Conservation (phyloP, 495 filamentous ascomycete genomes). For the Podospora tetraspora region DNA sequence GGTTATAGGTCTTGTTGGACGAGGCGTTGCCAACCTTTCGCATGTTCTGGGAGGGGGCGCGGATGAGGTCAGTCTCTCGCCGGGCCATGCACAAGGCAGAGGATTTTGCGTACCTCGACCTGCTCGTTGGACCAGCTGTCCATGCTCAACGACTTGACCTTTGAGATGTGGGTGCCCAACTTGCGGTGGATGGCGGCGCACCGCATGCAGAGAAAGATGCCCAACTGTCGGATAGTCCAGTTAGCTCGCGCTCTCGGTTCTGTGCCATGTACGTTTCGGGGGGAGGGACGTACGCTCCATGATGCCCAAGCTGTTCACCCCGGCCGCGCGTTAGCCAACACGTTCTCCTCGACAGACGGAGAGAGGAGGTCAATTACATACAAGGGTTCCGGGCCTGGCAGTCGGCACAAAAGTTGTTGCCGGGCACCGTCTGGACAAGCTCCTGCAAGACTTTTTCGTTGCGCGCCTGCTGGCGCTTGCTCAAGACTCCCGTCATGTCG, state of each 20-base stretch:
- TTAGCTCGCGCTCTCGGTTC: conserved; percentile 14
- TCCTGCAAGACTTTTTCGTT: conserved; percentile 91
- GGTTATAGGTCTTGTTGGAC: conserved; percentile 85
- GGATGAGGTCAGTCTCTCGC: conserved; percentile 8
- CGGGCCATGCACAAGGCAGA: conserved; percentile 2
- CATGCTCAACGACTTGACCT: conserved; percentile 97
- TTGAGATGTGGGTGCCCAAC: conserved; percentile 93
- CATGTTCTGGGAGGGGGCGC: conserved; percentile 64
- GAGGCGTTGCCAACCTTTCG: conserved; percentile 77
- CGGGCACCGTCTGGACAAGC: conserved; percentile 76
- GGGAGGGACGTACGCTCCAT: conserved; percentile 74
- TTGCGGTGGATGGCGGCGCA: conserved; percentile 95
- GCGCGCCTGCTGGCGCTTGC: conserved; percentile 94
- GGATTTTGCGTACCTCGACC: conserved; percentile 66
- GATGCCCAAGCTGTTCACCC: conserved; percentile 80
- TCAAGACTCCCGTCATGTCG: conserved; percentile 50
- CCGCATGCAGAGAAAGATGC: conserved; percentile 95
- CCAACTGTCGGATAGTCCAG: conserved; percentile 55
- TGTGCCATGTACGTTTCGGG: not conserved
- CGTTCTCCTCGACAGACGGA: not conserved
- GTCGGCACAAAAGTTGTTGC: conserved; percentile 94
- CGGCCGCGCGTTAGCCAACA: conserved; percentile 21
- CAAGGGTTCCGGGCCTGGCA: conserved; percentile 89
- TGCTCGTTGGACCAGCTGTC: conserved; percentile 93
- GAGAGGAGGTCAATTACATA: conserved; percentile 55